Base-by-base conservation (phyloP, 2,329 filamentous ascomycete genomes). In the Sarocladium strictum region DNA sequence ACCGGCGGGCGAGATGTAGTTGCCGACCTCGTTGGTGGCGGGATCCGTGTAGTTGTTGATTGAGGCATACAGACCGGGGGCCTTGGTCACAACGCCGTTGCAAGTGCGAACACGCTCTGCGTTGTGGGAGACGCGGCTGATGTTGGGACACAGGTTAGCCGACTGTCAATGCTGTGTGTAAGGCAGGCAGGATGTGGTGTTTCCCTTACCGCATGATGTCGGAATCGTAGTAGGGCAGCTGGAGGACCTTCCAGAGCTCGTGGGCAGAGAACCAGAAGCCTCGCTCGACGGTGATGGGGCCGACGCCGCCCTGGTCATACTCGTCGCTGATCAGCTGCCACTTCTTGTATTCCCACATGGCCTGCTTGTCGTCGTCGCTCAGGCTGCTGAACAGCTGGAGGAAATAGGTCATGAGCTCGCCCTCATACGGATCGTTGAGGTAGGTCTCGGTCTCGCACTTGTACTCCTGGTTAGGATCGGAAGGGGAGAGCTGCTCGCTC, bases 401-500 rank as follows among this genome's bases (percentile, higher is more conserved):
- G 54, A 70, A 74, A 40, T 67, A 73, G 0, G 69, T 69, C 33
- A 75, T 67, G 0, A 74, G 64, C 57, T 75, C 72, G 41, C 72
- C 72, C 55, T 75, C 72, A 43, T 72, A 74, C 1, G 72, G 72
- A 52, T 74, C 72, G 41, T 75, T 67, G 2, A 75, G 63, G 17
- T 63, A 62, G 1, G 58, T 60, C 4, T 55, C 59, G 32, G 62
- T 64, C 56, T 74, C 70, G 54, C 72, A 74, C 32, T 60, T 57
- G 58, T 74, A 74, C 1, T 58, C 57, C 53, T 68, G 66, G 17
- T 60, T 53, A 1, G 63, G 41, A 21, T 67, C 54, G 0, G 59
- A 45, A 58, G 71, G 62, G 0, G 64, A 59, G 1, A 69, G 61
- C 2, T 59, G 59, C 59, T 73, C 69, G 49, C 73, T 62, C 2